These are phyloP conservation scores for Asterella californica DNA, from an alignment of 225 moss, liverwort and hornwort species.

Conservation along the genomic window DNA sequence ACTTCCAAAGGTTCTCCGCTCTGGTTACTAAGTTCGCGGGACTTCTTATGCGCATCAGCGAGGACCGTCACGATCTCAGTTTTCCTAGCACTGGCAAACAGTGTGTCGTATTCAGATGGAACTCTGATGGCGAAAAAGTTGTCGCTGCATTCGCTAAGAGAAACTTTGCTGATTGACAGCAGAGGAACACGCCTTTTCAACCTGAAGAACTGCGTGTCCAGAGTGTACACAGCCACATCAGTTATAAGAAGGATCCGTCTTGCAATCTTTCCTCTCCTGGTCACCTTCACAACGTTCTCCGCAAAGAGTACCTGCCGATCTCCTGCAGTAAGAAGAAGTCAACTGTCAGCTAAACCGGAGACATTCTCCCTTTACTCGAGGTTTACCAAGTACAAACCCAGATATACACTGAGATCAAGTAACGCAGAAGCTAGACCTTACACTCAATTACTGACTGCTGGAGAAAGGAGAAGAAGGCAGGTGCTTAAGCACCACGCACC, in stretches of 20 bases:
- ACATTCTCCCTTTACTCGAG: neutral
- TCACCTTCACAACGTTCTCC: slow-evolving; percentile 79
- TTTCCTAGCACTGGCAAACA: slow-evolving; percentile 86
- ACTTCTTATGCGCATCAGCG: slow-evolving; percentile 73
- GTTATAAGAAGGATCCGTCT: slow-evolving; percentile 70
- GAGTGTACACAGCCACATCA: slow-evolving; percentile 69
- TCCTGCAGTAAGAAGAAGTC: slow-evolving; percentile 39
- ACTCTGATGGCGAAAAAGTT: slow-evolving; percentile 75
- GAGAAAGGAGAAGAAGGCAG: neutral
- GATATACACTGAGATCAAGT: neutral
- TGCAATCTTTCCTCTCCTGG: slow-evolving; percentile 64
- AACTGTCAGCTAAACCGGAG: neutral
- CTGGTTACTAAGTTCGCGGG: too few species aligned
- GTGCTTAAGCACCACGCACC: too few species aligned
- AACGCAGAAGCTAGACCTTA: neutral
- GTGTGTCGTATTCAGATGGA: slow-evolving; percentile 74
- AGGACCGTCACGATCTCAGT: slow-evolving; percentile 79
- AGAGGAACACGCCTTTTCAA: slow-evolving; percentile 68
- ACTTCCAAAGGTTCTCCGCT: slow-evolving; percentile 60
- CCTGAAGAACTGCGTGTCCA: slow-evolving; percentile 69
- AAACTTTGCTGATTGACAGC: slow-evolving; percentile 55
- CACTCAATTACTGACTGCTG: neutral
- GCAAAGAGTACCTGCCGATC: slow-evolving; percentile 81
- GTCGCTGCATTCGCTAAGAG: slow-evolving; percentile 72
- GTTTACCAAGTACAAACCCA: neutral